These are phyloP conservation scores for Colletotrichum theobromicola DNA, from an alignment of 2,329 filamentous ascomycete species.

Conservation along the genomic window DNA sequence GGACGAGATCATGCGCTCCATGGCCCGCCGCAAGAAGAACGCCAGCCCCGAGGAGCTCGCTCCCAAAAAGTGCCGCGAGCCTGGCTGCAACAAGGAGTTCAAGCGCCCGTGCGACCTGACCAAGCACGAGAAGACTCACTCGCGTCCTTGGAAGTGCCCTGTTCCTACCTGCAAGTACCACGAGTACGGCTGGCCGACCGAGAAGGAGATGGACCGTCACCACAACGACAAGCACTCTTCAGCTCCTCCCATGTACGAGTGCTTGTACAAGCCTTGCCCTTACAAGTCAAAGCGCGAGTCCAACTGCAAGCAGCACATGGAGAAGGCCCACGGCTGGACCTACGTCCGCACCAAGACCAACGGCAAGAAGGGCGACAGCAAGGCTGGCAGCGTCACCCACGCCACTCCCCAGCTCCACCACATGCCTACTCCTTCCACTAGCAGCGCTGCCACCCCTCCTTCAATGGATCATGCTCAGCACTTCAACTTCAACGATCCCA, in stretches of 20 bases:
- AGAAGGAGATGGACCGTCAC: slow-evolving; percentile 96
- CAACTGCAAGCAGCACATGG: slow-evolving; percentile 99
- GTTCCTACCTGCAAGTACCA: slow-evolving; percentile 86
- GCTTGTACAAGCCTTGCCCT: slow-evolving; percentile 80
- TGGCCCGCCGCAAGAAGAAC: slow-evolving; percentile 95
- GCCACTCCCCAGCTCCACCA: slow-evolving; percentile 65
- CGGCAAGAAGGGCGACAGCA: slow-evolving; percentile 63
- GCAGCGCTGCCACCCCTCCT: slow-evolving; percentile 64
- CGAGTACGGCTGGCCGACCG: slow-evolving; percentile 90
- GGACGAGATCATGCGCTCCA: slow-evolving; percentile 85
- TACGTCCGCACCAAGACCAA: slow-evolving; percentile 94
- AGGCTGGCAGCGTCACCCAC: slow-evolving; percentile 52
- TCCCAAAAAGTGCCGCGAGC: slow-evolving; percentile 77
- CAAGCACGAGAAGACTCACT: slow-evolving; percentile 98
- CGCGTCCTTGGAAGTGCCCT: slow-evolving; percentile 93
- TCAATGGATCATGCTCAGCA: slow-evolving; percentile 46
- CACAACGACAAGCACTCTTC: slow-evolving; percentile 94
- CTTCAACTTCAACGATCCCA: slow-evolving; percentile 23
- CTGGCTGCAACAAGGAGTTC: slow-evolving; percentile 87
- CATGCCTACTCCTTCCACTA: slow-evolving; percentile 66
- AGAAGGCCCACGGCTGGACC: slow-evolving; percentile 91
- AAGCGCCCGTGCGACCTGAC: slow-evolving; percentile 96
- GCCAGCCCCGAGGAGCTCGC: slow-evolving; percentile 84
- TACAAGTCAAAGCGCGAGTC: slow-evolving; percentile 96
- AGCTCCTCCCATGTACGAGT: slow-evolving; percentile 81